Percentiles rank a stretch among this genome's conserved stretches.
These are phyloP conservation scores for Fusarium ramigenum DNA, from an alignment of 2,329 filamentous ascomycete species.

Conservation along the genomic window DNA sequence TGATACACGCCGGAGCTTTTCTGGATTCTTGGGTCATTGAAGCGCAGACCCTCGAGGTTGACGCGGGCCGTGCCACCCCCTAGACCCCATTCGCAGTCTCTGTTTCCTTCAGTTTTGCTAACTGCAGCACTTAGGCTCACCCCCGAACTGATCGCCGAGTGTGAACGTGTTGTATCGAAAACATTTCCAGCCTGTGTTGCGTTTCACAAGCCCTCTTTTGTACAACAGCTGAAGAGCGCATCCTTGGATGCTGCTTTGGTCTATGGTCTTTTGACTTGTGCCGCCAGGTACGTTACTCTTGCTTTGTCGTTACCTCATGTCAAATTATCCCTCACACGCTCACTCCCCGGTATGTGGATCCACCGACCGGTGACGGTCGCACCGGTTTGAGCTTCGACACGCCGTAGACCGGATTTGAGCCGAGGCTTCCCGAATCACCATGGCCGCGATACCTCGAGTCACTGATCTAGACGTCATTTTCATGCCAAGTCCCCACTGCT, in stretches of 20 bases:
- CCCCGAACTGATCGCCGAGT: conserved; percentile 66
- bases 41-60: not conserved
- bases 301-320: conserved; percentile 13
- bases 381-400: conserved; percentile 26
- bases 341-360: conserved; percentile 38
- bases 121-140: conserved; percentile 54
- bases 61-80: conserved; percentile 40
- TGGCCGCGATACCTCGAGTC: not conserved
- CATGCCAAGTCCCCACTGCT: conserved; percentile 3
- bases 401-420: conserved; percentile 34
- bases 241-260: conserved; percentile 65
- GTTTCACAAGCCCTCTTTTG: conserved; percentile 70
- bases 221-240: conserved; percentile 67
- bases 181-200: conserved; percentile 69
- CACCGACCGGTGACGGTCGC: conserved; percentile 38
- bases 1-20: not conserved
- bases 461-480: not conserved
- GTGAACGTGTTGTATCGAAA: conserved; percentile 69
- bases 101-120: conserved; percentile 32
- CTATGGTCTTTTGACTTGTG: conserved; percentile 66
- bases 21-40: not conserved
- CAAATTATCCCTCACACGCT: conserved; percentile 30
- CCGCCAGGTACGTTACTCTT: conserved; percentile 61
- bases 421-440: conserved; percentile 31
- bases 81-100: conserved; percentile 13